These are phyloP conservation scores for Salvia hispanica DNA, from an alignment of 257 asterid genomes.

Conservation along the genomic window DNA sequence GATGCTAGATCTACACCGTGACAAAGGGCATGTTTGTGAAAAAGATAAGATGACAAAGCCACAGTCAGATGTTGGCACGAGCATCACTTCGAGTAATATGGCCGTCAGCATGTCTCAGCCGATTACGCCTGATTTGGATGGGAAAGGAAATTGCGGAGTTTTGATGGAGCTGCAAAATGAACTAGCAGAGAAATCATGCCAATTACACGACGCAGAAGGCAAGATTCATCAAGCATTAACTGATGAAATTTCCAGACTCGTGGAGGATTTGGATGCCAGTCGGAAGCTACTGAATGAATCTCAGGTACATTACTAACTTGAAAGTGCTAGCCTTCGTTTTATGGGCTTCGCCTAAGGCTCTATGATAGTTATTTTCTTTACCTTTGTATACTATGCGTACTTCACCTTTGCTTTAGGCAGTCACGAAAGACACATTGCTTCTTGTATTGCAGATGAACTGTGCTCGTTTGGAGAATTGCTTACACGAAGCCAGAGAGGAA, in stretches of 20 bases:
- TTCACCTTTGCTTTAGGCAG: not conserved
- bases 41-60: constrained; percentile 48
- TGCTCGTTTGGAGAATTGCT: constrained; percentile 83
- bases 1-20: constrained; percentile 69
- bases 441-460: constrained; percentile 69
- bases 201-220: constrained; percentile 59
- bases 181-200: constrained; percentile 60
- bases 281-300: constrained; percentile 83
- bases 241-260: constrained; percentile 64
- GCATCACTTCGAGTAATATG: constrained; percentile 61
- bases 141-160: constrained; percentile 38
- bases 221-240: constrained; percentile 48
- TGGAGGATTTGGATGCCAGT: constrained; percentile 62
- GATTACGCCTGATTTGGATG: constrained; percentile 43
- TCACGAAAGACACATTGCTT: not conserved
- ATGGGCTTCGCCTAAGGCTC: not conserved
- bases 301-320: constrained; percentile 57
- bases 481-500: constrained; percentile 91
- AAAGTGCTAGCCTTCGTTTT: not conserved
- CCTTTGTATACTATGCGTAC: not conserved
- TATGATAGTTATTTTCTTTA: no score
- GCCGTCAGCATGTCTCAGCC: constrained; percentile 62
- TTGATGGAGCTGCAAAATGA: constrained; percentile 52
- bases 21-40: constrained; percentile 49
- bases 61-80: constrained; percentile 43